Conservation (phyloP, 2,329 filamentous ascomycete genomes). For the Nakataea oryzae region DNA sequence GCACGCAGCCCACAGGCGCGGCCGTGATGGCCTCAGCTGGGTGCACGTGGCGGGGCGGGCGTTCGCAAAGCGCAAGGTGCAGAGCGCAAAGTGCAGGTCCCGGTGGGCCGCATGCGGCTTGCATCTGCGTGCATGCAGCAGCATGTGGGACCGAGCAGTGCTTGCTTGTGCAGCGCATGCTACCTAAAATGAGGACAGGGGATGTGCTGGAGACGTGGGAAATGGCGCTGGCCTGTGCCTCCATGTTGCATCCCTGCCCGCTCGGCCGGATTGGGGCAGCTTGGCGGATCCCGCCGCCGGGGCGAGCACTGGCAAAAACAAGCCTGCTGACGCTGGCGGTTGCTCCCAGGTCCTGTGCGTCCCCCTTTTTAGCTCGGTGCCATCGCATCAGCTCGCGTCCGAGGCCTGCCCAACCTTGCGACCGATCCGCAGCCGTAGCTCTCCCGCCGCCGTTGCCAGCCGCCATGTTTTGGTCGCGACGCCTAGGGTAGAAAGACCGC, state of each 20-base stretch:
- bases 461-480: background rate
- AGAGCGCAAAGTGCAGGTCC: too few relatives aligned
- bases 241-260: background rate
- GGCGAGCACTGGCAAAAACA: background rate
- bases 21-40: background rate
- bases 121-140: background rate
- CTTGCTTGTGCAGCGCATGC: background rate
- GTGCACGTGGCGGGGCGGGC: background rate
- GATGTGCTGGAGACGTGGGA: background rate
- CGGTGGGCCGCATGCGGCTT: too few relatives aligned
- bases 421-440: background rate
- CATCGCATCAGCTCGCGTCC: background rate
- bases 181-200: background rate
- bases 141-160: background rate
- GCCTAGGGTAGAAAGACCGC: background rate
- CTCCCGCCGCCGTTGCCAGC: background rate
- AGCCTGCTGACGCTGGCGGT: background rate
- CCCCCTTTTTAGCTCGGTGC: background rate
- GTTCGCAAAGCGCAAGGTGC: background rate
- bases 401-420: background rate
- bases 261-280: too few relatives aligned
- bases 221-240: background rate
- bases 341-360: too few relatives aligned
- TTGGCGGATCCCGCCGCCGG: background rate
- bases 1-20: too few relatives aligned